These are phyloP conservation scores for Cutaneotrichosporon sp. DNA, from an alignment of 1,284 basidiomycete species.

Conservation along the genomic window DNA sequence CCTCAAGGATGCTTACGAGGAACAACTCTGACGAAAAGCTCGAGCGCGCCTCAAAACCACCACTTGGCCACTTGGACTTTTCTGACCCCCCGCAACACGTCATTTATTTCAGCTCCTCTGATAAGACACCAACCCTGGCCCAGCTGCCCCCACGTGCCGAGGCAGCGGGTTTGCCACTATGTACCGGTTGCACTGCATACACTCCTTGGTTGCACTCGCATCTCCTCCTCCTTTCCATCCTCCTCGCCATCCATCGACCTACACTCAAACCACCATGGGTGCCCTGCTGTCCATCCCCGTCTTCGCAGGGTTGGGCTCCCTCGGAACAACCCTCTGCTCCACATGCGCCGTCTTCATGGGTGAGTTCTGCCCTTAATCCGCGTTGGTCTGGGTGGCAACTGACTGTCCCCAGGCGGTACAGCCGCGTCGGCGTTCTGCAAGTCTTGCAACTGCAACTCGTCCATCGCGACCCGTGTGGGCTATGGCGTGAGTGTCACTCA, in stretches of 20 bases:
- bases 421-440: slow-evolving; percentile 94
- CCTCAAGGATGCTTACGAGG: no score
- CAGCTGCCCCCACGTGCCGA: no score
- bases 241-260: not conserved
- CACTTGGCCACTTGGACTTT: no score
- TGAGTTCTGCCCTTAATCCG: slow-evolving; percentile 72
- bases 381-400: slow-evolving; percentile 55
- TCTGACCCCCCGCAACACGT: no score
- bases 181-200: no score
- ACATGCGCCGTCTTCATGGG: slow-evolving; percentile 54
- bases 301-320: slow-evolving; percentile 63
- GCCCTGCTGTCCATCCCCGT: slow-evolving; percentile 81
- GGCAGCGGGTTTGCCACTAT: no score
- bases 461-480: slow-evolving; percentile 93
- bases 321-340: slow-evolving; percentile 73
- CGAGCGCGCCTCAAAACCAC: no score
- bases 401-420: slow-evolving; percentile 32
- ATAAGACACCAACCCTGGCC: no score
- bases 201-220: not conserved
- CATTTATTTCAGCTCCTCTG: no score
- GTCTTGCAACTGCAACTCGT: slow-evolving; percentile 98
- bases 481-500: slow-evolving; percentile 64
- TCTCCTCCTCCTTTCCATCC: not conserved
- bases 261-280: slow-evolving; percentile 57
- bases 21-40: no score